Base-by-base conservation (phyloP, 257 asterid species). In the Solanum lycopersicoides region DNA sequence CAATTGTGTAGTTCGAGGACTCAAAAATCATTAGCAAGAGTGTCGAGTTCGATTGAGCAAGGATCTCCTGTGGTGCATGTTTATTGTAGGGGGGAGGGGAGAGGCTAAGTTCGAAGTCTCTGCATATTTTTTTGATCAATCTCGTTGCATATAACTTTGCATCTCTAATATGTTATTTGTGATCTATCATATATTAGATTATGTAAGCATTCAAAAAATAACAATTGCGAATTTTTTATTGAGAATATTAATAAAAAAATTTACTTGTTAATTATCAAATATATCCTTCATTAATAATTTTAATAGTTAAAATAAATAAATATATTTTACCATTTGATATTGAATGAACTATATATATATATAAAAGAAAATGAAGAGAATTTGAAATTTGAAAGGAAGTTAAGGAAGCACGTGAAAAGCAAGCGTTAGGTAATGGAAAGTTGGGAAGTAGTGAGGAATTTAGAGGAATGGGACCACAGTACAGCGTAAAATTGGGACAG, bases 161-260 rank as follows among this genome's bases (percentile, higher is more conserved):
- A 15, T 7, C 60, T 50, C 23, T 50, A 50, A 50, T 50, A 0
- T 50, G 9, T 2, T 50, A 23, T 50, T 16, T 50, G 60, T 56
- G 65, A 56, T 56, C 10, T 3, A 53, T 18, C 7, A 56, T 18
- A 56, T 56, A 50, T 5, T 18, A 7, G 65, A 18, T 20, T 18
- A 1, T 8, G 3, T 56, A 4, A 1, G 10, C 11, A 20, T 18
- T 56, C 1, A 18, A 59, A 59, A 0, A 20, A 59, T 59, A 20
- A 0, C 25, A 0, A 20, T 0, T 7, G 5, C 0, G 5, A 59
- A 59, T 59, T 59, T 20, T 0, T 0, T 59, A 4, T 59, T 4
- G 3, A 8, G 4, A 59, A 20, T 59, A 20, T 3, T 8, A 7
- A 4, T 21, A 59, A 20, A n/a, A n/a, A n/a, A n/a, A n/a, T n/a